Percentiles rank a stretch among this genome's conserved stretches.
These are phyloP conservation scores for Achaetomium macrosporum DNA, from an alignment of 2,329 filamentous ascomycete genomes.

Conservation along the genomic window DNA sequence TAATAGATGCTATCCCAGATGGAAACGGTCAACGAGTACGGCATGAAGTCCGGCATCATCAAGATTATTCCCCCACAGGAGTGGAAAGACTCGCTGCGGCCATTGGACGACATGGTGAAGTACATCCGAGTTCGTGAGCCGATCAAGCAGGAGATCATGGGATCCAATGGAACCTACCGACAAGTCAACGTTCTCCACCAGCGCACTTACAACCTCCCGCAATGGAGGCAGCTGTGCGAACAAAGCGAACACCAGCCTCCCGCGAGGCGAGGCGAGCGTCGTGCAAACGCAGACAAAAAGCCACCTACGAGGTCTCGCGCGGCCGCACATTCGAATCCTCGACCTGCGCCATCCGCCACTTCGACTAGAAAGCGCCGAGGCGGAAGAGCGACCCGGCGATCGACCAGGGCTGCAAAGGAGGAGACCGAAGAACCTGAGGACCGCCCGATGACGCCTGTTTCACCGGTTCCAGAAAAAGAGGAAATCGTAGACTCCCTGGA, in stretches of 20 bases:
- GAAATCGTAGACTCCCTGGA: conserved; percentile 45
- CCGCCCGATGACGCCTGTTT: conserved; percentile 54
- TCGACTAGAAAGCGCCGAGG: conserved; percentile 31
- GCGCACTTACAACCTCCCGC: conserved; percentile 89
- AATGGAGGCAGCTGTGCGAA: conserved; percentile 91
- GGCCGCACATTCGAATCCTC: conserved; percentile 23
- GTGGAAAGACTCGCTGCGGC: conserved; percentile 78
- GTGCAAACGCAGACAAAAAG: conserved; percentile 54
- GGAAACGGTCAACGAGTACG: conserved; percentile 83
- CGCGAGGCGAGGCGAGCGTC: conserved; percentile 76
- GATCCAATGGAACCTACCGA: conserved; percentile 88
- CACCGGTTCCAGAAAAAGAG: conserved; percentile 40
- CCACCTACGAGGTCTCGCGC: conserved; percentile 36
- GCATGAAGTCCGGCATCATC: conserved; percentile 95
- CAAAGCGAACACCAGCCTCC: conserved; percentile 95
- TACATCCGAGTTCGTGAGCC: conserved; percentile 91
- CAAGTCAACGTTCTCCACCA: conserved; percentile 97
- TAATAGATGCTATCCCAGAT: conserved; percentile 42
- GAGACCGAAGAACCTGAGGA: conserved; percentile 39
- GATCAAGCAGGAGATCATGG: conserved; percentile 97
- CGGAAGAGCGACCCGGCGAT: conserved; percentile 19
- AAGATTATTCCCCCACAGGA: conserved; percentile 91
- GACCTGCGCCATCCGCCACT: conserved; percentile 33
- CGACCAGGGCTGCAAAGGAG: conserved; percentile 33
- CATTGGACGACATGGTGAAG: conserved; percentile 80